Evolutionary conservation across 441 rosid species (phyloP).

Genomic region (Corymbia citriodora): DNA sequence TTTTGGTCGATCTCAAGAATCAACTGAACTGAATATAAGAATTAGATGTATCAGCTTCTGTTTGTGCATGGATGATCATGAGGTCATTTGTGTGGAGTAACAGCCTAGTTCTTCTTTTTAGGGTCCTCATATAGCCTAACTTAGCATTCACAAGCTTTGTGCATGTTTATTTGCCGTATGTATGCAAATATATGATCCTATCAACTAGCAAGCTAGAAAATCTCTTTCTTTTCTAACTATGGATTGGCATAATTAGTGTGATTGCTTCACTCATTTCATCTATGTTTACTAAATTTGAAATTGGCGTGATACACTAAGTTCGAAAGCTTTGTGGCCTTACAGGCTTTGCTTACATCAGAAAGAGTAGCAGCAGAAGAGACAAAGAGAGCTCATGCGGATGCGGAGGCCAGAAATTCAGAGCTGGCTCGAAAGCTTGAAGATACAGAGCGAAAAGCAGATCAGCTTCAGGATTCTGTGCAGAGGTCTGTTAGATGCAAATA

Average conservation of each 20-base stretch:
- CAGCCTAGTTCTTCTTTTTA: not conserved
- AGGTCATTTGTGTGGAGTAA: not conserved
- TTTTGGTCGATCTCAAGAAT: not conserved
- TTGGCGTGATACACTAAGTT: not conserved
- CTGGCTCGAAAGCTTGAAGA: slow-evolving; percentile 76
- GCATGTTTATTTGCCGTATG: not conserved
- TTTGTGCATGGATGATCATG: not conserved
- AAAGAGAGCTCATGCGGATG: slow-evolving; percentile 49
- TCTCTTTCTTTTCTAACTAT: not conserved
- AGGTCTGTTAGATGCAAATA: slow-evolving; percentile 39
- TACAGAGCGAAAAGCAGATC: slow-evolving; percentile 69
- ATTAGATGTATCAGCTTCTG: not conserved
- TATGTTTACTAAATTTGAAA: not conserved
- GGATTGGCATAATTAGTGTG: not conserved
- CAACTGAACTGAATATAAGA: not conserved
- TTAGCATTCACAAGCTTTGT: not conserved
- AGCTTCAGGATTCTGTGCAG: slow-evolving; percentile 96
- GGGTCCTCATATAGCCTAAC: not conserved
- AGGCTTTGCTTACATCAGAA: slow-evolving; percentile 76
- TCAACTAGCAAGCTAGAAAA: not conserved
- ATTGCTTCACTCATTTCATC: not conserved
- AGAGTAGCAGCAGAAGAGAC: slow-evolving; percentile 61
- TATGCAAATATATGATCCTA: not conserved
- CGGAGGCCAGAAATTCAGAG: slow-evolving; percentile 68
- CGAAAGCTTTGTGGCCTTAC: slow-evolving; percentile 13